These are phyloP conservation scores for Galeopsis tetrahit DNA, from an alignment of 257 asterid genomes.

Conservation along the genomic window DNA sequence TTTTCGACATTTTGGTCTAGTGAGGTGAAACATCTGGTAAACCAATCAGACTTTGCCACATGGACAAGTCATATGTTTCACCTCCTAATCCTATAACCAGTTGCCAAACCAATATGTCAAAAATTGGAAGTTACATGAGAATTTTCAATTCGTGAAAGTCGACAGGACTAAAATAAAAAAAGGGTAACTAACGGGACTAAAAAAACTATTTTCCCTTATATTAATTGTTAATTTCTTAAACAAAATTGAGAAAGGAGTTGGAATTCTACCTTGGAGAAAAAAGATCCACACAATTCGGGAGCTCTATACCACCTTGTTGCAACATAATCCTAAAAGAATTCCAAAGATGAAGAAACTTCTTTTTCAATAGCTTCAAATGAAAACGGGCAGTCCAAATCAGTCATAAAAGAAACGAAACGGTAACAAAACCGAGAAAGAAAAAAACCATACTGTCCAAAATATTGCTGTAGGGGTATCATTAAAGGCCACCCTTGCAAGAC, in stretches of 20 bases:
- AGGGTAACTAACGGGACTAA: too few species aligned
- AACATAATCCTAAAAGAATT: conserved; percentile 48
- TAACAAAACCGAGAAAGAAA: conserved; percentile 27
- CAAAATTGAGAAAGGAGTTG: neutral
- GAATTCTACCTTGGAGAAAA: conserved; percentile 52
- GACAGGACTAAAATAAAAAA: too few species aligned
- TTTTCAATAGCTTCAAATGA: conserved; percentile 25
- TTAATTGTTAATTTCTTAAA: neutral
- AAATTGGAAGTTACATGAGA: too few species aligned
- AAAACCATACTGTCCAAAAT: conserved; percentile 80
- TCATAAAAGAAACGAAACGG: neutral
- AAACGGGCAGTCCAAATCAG: conserved; percentile 12
- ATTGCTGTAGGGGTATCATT: conserved; percentile 92
- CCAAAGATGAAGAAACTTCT: conserved; percentile 22
- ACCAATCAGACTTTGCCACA: too few species aligned
- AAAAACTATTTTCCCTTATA: too few species aligned
- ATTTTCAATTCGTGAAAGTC: too few species aligned
- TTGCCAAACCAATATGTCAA: too few species aligned
- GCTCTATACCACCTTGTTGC: conserved; percentile 65
- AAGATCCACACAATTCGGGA: conserved; percentile 60
- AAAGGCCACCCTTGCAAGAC: conserved; percentile 92
- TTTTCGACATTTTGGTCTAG: too few species aligned
- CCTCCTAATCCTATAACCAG: too few species aligned
- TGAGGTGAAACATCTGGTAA: too few species aligned
- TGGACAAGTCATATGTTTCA: too few species aligned